Conservation (phyloP, 2,329 filamentous ascomycete species). For the Botryosphaeria dothidea region DNA sequence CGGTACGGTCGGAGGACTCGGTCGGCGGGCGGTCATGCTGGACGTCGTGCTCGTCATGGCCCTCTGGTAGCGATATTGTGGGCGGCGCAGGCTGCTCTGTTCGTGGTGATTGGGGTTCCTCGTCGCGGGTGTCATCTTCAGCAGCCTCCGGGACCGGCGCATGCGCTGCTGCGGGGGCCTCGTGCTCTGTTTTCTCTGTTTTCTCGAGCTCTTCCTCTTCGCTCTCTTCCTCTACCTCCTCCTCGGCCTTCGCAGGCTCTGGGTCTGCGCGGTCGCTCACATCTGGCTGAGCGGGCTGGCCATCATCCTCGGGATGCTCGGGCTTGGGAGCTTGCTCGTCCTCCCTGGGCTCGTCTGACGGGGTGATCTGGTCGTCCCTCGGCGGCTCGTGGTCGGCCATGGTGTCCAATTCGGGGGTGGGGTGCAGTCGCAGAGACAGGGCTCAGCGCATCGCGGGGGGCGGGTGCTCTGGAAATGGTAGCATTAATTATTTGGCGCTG, state of each 20-base stretch:
- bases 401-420: constrained; percentile 24
- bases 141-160: constrained; percentile 22
- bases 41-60: background rate
- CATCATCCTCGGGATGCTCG: constrained; percentile 3
- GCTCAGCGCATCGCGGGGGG: constrained; percentile 17
- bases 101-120: constrained; percentile 17
- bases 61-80: constrained; percentile 14
- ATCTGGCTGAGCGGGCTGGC: background rate
- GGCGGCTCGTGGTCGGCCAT: constrained; percentile 35
- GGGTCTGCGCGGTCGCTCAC: background rate
- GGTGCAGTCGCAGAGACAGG: background rate
- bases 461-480: background rate
- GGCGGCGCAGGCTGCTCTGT: constrained; percentile 4
- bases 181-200: background rate
- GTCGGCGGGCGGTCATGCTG: constrained; percentile 1
- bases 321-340: constrained; percentile 2
- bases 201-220: background rate
- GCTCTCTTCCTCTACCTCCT: background rate
- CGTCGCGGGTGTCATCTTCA: constrained; percentile 22
- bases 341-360: constrained; percentile 15
- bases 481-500: background rate
- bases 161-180: constrained; percentile 21
- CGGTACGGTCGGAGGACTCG: constrained; percentile 6
- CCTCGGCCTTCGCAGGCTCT: background rate
- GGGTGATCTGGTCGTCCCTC: background rate